phyloP scores from a whole-genome alignment of 2,329 filamentous ascomycete genomes.

The Diaporthe sp. region DNA sequence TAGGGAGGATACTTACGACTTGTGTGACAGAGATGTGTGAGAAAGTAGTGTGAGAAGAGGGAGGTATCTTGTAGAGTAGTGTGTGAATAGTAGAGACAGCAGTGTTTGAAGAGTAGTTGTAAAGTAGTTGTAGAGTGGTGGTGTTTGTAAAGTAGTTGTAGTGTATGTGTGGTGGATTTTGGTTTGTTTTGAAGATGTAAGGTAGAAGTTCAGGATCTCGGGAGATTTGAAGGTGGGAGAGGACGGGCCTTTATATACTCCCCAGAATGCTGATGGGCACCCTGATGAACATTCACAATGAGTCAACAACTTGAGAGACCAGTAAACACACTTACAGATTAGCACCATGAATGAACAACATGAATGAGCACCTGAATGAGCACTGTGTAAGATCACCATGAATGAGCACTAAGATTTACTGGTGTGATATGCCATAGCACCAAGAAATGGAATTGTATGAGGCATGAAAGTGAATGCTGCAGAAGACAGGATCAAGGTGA shows the following conservation, averaged over 20 bases:
- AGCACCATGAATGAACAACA: too few relatives aligned
- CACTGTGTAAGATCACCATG: not conserved
- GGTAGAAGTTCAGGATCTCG: too few relatives aligned
- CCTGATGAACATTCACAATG: too few relatives aligned
- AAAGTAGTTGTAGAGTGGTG: not conserved
- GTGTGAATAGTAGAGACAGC: not conserved
- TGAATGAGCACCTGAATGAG: too few relatives aligned
- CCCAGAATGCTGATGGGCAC: not conserved
- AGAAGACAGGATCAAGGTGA: too few relatives aligned
- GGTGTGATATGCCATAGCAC: too few relatives aligned
- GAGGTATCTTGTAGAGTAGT: not conserved
- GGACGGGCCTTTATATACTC: not conserved
- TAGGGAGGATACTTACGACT: not conserved
- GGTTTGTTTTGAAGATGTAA: not conserved
- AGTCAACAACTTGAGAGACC: too few relatives aligned
- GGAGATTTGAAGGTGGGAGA: not conserved
- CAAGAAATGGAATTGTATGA: too few relatives aligned
- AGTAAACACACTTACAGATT: too few relatives aligned
- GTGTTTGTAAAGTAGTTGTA: not conserved
- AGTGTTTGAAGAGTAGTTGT: not conserved
- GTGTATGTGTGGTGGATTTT: not conserved
- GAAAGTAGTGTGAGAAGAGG: not conserved
- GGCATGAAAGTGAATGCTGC: too few relatives aligned
- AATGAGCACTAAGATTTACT: not conserved
- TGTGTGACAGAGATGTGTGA: not conserved